Base-by-base conservation (phyloP, 208 protist genomes). In the Phytomonas francai region DNA sequence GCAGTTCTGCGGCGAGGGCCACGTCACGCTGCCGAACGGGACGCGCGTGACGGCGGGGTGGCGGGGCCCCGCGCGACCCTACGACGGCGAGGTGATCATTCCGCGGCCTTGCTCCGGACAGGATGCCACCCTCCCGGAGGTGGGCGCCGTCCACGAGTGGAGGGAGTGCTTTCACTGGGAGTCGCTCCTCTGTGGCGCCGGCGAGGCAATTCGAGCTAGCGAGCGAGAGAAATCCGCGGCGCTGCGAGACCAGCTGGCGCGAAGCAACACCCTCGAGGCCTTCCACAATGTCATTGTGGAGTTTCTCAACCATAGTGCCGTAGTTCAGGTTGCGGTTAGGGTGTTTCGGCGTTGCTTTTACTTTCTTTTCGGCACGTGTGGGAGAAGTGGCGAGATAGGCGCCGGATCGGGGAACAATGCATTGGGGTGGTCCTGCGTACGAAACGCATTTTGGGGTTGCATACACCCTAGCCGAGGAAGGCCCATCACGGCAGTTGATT, bases 291-390 rank as follows among this genome's bases (percentile, higher is more conserved):
- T 77, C 39, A 69, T 92, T 30, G n/a, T 77, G 0, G 76, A 79
- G 54, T 80, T 90, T 45, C 82, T 87, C 32, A 71, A 72, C 73
- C 68, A 65, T 19, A 82, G 73, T 58, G 58, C 56, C 12, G 58
- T 70, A 62, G 42, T 84, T 39, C 54, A 58, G 30, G 81, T 65
- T 19, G 78, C 85, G 5, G 45, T 91, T 22, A 78, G 81, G n/a
- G 62, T 91, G 0, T 93, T 95, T 59, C 76, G 77, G 22, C 86
- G 89, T n/a, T 95, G 85, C 72, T 95, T 95, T 70, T 90, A 81
- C 68, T 90, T 89, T 68, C 68, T 93, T 57, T 84, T 92, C 67
- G 89, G 89, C 12, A 88, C 83, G 19, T 95, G 89, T 68, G 85
- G 87, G 25, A 63, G 36, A 32, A 73, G 65, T 65, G 68, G 65